Base-by-base conservation (phyloP, 306 rosid genomes). In the Geum urbanum region DNA sequence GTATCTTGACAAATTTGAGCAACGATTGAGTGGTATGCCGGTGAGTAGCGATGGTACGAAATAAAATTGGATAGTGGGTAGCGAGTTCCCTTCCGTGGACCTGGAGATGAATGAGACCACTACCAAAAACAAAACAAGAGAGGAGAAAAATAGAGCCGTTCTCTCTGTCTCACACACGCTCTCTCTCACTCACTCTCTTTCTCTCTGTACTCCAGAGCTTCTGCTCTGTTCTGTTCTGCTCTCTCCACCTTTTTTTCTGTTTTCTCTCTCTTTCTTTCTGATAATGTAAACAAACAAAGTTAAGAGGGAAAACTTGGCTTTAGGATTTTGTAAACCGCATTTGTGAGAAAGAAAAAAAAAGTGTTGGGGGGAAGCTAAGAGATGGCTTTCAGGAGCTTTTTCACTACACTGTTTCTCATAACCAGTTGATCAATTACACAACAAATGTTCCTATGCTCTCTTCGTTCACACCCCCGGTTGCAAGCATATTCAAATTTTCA, bases 201-300 rank as follows among this genome's bases (percentile, higher is more conserved):
- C 18, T n/a, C 63, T 60, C 60, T 40, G 53, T 10, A 27, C 62
- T n/a, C 5, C 3, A 24, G 58, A 39, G 64, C 32, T 39, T 15
- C 68, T 62, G 72, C 56, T 54, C 64, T 60, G 22, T 32, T n/a
- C n/a, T n/a, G n/a, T n/a, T 74, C 16, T 15, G 10, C 20, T 66
- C 46, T 44, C 4, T 12, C 15, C 8, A 67, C 43, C 32, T 9
- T 61, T 14, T 51, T 5, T 22, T 40, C n/a, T 62, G 61, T 67
- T 75, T 18, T 13, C 16, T 41, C 41, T 20, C 73, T 45, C 35
- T 43, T 71, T 66, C 71, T 64, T 59, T 69, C 71, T 75, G 74
- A 80, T 70, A 69, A 83, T 87, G 96, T 86, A 78, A 81, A 32
- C 59, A 37, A 48, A 79, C 66, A 32, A 54, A 45, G 56, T 32